phyloP scores from a whole-genome alignment of 257 asterid genomes.

The Ligustrum vulgare region DNA sequence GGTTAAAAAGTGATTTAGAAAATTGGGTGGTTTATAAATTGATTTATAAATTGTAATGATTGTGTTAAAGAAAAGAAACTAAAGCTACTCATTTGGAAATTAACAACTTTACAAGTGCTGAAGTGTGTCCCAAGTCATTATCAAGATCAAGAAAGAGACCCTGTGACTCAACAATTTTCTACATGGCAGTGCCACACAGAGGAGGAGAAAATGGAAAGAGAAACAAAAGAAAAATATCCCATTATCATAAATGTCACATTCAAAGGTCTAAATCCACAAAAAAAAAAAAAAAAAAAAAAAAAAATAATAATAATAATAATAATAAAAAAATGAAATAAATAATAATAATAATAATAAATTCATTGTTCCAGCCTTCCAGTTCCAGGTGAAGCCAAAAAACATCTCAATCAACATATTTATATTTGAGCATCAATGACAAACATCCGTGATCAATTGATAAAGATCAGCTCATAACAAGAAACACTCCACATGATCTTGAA shows the following conservation, averaged over 20 bases:
- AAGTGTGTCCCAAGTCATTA: background rate
- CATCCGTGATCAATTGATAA: too few species aligned
- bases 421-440: too few species aligned
- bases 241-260: background rate
- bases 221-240: background rate
- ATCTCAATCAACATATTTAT: too few species aligned
- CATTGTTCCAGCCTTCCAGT: too few species aligned
- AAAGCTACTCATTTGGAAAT: background rate
- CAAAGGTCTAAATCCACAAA: constrained; percentile 16
- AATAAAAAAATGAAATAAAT: too few species aligned
- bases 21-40: too few species aligned
- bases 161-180: background rate
- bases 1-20: too few species aligned
- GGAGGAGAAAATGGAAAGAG: constrained; percentile 16
- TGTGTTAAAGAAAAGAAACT: too few species aligned
- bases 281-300: too few species aligned
- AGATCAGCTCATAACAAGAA: constrained; percentile 23
- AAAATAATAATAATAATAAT: too few species aligned
- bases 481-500: constrained; percentile 10
- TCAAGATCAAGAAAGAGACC: background rate
- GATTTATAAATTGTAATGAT: too few species aligned
- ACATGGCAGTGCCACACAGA: background rate
- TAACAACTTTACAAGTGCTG: background rate
- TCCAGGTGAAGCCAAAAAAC: background rate
- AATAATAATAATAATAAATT: too few species aligned